Evolutionary conservation across 2,329 filamentous ascomycete species (phyloP), one percentile per base, ranked within the genome.

Genomic region (Alternaria arbusti): DNA sequence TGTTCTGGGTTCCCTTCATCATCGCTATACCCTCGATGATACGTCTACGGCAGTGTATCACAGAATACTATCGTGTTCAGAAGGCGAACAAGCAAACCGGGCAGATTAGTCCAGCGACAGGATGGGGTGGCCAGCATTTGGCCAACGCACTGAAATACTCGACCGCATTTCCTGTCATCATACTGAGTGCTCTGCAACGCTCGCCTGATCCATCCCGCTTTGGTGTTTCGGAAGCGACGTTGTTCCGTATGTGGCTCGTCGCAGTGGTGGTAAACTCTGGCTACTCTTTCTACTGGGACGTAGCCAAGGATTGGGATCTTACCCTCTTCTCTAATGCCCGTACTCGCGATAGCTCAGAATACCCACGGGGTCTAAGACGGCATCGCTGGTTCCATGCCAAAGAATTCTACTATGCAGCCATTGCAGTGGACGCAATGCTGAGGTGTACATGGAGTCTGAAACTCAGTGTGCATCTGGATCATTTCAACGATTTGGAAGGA

Each of bases 231-330:
- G 85, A 88, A 72, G 80, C 84, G n/a, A 82, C 82, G 0, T 78
- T 89, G 45, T 86, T 86, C 70, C 83, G 85, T 47, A 74, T 88
- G 68, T 85, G 87, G 87, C 83, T 96, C 28, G 81, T 86, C 36
- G 91, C 91, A 46, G 91, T 93, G 28, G 83, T 93, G 32, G 76
- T 96, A 72, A 97, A 99, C 80, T 96, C 93, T 13, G 84, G 91
- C 47, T 99, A 97, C 82, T 94, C 91, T n/a, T 98, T 98, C 83
- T 99, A 96, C 85, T 99, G 96, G 96, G 96, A 99, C 74, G 89
- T 98, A 28, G 87, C 93, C 59, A 96, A 94, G 82, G 96, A 99
- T 84, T 99, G 96, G 96, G 96, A 98, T 76, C 85, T 99, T 66
- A 92, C 91, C 0, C 85, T 98, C 13, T 92, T 98, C 75, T 88